Evolutionary conservation across 805 yeast species (phyloP), one percentile per base, ranked within the genome.

Genomic region (Starmerella vitae): DNA sequence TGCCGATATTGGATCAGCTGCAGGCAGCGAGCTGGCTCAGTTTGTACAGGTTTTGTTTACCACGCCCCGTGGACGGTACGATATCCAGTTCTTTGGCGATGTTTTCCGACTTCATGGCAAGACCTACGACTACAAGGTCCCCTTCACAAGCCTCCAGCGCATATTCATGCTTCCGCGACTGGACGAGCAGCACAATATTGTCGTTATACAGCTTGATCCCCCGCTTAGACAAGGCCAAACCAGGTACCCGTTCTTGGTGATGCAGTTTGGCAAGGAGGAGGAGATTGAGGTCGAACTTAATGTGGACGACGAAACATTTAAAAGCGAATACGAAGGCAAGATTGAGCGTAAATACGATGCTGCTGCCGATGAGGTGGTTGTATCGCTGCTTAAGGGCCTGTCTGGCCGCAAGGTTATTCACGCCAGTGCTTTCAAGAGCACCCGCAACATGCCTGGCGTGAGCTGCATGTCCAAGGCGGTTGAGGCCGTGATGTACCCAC

Each of bases 181-280:
- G 1, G 98, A 91, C 59, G 96, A 85, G 45, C 67, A 80, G 31
- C 93, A 88, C 57, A 93, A 88, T 58, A 65, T 86, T 48, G 67
- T 91, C 56, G 78, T 91, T 5, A 64, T 88, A 44, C 95, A 93
- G 54, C 79, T 91, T 33, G 96, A 88, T 50, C 98, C 98, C 20
- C 98, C 99, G 2, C 66, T 91, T 48, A 76, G 97, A 59, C 99
- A 91, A 63, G 99, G 99, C 40, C 97, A 91, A 63, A 91, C 98
- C 0, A 74, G 94, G 44, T 88, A 91, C 55, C 93, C 95, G 30
- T 91, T 83, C 58, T 65, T 91, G 56, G 88, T 85, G 12, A 62
- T 88, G 58, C 98, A 91, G 63, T 83, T 91, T 55, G 72, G 78
- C 44, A 74, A 76, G 39, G 94, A 85, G 47, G 98, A 91, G 60